A percentile compares a stretch with the other conserved stretches of the same genome.
Conservation (phyloP, 2,329 filamentous ascomycete species). For the Colletotrichum lindemuthianum region DNA sequence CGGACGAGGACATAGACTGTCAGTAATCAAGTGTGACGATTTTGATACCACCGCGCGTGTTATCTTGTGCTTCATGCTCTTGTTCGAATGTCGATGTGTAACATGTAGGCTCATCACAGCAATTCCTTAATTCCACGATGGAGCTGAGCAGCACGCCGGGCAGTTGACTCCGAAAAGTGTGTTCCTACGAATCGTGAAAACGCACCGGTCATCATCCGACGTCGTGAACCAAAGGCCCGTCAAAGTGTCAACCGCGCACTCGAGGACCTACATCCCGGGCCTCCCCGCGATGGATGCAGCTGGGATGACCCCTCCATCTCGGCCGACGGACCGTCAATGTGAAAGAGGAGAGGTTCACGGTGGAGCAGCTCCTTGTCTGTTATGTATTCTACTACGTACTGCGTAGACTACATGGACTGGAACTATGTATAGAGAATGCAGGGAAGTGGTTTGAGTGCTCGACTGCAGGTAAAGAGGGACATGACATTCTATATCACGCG, state of each 20-base stretch:
- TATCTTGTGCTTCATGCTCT: background rate
- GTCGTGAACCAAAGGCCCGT: background rate
- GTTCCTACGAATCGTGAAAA: background rate
- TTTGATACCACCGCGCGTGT: background rate
- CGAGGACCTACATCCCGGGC: background rate
- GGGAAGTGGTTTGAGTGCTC: no score
- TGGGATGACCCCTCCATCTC: conserved; percentile 1
- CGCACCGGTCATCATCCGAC: background rate
- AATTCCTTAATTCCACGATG: no score
- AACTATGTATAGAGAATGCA: no score
- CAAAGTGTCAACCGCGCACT: background rate
- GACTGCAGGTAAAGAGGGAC: no score
- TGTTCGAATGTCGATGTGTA: background rate
- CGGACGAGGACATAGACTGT: conserved; percentile 21
- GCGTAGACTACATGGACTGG: no score
- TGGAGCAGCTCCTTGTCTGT: background rate
- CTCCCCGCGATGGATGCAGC: background rate
- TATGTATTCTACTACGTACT: no score
- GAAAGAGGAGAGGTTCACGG: background rate
- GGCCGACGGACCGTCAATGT: conserved; percentile 9
- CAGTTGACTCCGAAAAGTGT: no score
- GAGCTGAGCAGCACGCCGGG: no score
- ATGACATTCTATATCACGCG: no score
- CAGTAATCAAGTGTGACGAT: conserved; percentile 14
- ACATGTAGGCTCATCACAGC: no score